These are phyloP conservation scores for Brassica nigra DNA, from an alignment of 345 rosid species.

Conservation along the genomic window DNA sequence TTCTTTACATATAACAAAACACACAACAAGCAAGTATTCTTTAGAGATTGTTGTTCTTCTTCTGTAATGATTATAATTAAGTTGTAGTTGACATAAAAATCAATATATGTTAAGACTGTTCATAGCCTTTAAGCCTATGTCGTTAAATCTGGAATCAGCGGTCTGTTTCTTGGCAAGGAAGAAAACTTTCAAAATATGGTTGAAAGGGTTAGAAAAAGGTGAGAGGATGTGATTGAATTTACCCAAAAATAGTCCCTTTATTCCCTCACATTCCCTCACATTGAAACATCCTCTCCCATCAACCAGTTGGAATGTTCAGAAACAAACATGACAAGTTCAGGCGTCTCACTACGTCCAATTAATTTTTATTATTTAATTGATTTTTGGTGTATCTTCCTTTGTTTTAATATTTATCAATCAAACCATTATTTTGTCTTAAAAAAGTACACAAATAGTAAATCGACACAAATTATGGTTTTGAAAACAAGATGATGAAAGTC, in stretches of 20 bases:
- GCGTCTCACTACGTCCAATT: conserved; percentile 36
- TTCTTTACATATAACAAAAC: not conserved
- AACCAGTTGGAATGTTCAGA: conserved; percentile 7
- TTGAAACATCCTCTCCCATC: not conserved
- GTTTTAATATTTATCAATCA: not conserved
- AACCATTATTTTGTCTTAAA: conserved; percentile 1
- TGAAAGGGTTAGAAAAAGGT: not conserved
- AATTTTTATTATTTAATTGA: not conserved
- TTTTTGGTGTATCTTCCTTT: not conserved
- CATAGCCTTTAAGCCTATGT: not conserved
- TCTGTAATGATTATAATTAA: not conserved
- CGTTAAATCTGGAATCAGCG: not conserved
- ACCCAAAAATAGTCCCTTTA: conserved; percentile 14
- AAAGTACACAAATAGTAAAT: conserved; percentile 18
- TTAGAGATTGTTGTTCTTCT: not conserved
- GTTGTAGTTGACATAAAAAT: not conserved
- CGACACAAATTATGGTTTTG: not conserved
- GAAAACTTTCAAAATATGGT: not conserved
- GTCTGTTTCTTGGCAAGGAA: conserved; percentile 22
- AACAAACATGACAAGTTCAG: conserved; percentile 36
- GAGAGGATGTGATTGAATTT: conserved; percentile 5
- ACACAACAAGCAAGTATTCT: not conserved
- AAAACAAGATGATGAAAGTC: conserved; percentile 9
- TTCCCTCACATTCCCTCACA: conserved; percentile 17
- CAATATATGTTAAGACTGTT: not conserved